Evolutionary conservation across 2,329 filamentous ascomycete genomes (phyloP).

Genomic region (Fusarium metavorans): DNA sequence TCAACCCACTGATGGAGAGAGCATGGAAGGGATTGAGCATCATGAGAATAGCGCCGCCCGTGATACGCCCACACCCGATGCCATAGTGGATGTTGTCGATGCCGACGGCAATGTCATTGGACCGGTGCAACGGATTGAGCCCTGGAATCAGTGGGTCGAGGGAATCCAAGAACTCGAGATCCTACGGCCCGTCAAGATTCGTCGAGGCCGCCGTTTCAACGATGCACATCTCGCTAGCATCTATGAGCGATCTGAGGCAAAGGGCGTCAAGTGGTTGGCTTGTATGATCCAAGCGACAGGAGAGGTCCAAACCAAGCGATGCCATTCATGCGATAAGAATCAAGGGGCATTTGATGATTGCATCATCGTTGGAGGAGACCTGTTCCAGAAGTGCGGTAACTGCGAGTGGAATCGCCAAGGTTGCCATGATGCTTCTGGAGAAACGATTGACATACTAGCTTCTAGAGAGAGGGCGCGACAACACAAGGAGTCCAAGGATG

Average conservation of each 20-base stretch:
- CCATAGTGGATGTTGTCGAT: slow-evolving; percentile 52
- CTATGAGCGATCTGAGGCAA: slow-evolving; percentile 56
- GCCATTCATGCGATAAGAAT: slow-evolving; percentile 56
- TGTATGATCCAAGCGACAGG: slow-evolving; percentile 65
- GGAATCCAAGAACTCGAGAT: slow-evolving; percentile 54
- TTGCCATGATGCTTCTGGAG: slow-evolving; percentile 49
- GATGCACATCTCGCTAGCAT: slow-evolving; percentile 54
- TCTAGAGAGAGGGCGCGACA: slow-evolving; percentile 31
- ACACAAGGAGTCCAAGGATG: slow-evolving; percentile 18
- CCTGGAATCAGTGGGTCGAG: slow-evolving; percentile 56
- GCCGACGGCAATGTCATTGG: slow-evolving; percentile 54
- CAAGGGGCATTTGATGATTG: slow-evolving; percentile 60
- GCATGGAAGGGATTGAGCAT: slow-evolving; percentile 38
- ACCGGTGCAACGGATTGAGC: slow-evolving; percentile 50
- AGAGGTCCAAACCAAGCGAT: slow-evolving; percentile 53
- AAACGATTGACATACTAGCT: slow-evolving; percentile 35
- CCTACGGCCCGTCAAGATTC: slow-evolving; percentile 55
- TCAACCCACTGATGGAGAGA: slow-evolving; percentile 10
- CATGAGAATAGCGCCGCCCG: slow-evolving; percentile 12
- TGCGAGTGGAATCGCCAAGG: slow-evolving; percentile 62
- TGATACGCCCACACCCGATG: slow-evolving; percentile 15
- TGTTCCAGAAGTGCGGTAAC: slow-evolving; percentile 63
- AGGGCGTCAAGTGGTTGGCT: slow-evolving; percentile 60
- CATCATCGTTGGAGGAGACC: slow-evolving; percentile 55
- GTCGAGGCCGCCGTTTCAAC: slow-evolving; percentile 56